These are phyloP conservation scores for Wickerhamomyces subpelliculosus DNA, from an alignment of 805 yeast species.

Conservation along the genomic window DNA sequence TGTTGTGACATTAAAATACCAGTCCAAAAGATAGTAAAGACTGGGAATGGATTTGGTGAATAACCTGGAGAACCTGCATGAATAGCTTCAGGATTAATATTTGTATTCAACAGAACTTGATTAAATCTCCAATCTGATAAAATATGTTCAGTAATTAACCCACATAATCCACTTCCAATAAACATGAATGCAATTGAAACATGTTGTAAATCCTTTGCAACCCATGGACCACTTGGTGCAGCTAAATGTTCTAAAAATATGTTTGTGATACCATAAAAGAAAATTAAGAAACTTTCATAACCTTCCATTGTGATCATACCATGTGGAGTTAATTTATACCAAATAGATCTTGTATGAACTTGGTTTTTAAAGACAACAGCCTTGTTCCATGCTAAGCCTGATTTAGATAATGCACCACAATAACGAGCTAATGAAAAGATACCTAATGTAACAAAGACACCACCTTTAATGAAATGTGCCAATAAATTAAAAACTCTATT, in stretches of 20 bases:
- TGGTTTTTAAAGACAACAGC: conserved; percentile 22
- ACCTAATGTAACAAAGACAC: conserved; percentile 76
- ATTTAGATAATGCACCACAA: conserved; percentile 67
- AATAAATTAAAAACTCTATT: conserved; percentile 65
- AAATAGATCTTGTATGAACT: conserved; percentile 19
- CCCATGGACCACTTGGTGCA: conserved; percentile 73
- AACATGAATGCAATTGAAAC: conserved; percentile 86
- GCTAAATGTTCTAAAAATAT: conserved; percentile 87
- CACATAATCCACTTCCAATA: conserved; percentile 90
- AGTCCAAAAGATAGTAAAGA: conserved; percentile 91
- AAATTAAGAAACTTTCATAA: conserved; percentile 70
- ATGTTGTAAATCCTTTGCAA: conserved; percentile 86
- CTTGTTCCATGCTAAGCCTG: conserved; percentile 92
- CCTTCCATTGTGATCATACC: conserved; percentile 75
- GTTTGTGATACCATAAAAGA: conserved; percentile 86
- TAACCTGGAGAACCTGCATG: conserved; percentile 57
- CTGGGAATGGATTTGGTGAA: conserved; percentile 93
- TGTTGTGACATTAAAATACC: conserved; percentile 95
- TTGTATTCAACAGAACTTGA: conserved; percentile 27
- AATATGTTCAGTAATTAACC: conserved; percentile 70
- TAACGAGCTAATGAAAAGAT: conserved; percentile 77
- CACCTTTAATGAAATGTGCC: conserved; percentile 96
- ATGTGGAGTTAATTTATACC: conserved; percentile 26
- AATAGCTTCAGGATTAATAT: conserved; percentile 20
- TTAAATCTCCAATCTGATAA: conserved; percentile 54